phyloP scores from a whole-genome alignment of 2,329 filamentous ascomycete species.

The Myriosclerotinia curreyana region DNA sequence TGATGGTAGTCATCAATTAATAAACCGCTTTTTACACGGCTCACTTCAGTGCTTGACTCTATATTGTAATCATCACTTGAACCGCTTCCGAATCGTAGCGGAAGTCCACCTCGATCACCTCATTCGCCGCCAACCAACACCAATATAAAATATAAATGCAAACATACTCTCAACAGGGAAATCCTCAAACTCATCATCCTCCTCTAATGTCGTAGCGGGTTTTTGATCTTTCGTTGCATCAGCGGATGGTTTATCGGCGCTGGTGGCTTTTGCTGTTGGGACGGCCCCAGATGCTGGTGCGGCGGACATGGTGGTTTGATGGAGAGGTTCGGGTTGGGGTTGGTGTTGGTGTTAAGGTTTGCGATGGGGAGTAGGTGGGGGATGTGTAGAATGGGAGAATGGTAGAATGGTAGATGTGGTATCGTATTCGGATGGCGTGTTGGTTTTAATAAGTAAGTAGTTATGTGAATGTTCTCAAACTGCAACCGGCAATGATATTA shows the following conservation, averaged over 20 bases:
- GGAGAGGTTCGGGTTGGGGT: background rate
- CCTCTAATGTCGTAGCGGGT: conserved; percentile 67
- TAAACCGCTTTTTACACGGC: background rate
- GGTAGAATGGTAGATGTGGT: background rate
- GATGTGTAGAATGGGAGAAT: background rate
- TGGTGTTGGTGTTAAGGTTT: background rate
- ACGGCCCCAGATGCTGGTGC: conserved; percentile 35
- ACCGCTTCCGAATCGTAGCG: background rate
- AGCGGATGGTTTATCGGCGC: conserved; percentile 32
- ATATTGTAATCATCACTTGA: background rate
- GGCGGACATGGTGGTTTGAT: conserved; percentile 34
- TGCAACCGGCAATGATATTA: too few relatives aligned
- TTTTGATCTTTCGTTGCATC: conserved; percentile 43
- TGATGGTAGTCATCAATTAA: background rate
- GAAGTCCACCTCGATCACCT: conserved; percentile 7
- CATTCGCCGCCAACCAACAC: background rate
- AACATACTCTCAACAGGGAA: conserved; percentile 88
- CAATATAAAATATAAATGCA: background rate
- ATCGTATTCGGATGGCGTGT: background rate
- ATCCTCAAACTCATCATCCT: conserved; percentile 99
- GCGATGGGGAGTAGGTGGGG: background rate
- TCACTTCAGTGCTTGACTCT: conserved; percentile 3
- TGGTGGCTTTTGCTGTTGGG: conserved; percentile 30
- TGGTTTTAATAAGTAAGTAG: background rate
- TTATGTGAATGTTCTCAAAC: background rate